Evolutionary conservation across 352 stramenopile genomes (phyloP).

Genomic region (Discostella stelligera): DNA sequence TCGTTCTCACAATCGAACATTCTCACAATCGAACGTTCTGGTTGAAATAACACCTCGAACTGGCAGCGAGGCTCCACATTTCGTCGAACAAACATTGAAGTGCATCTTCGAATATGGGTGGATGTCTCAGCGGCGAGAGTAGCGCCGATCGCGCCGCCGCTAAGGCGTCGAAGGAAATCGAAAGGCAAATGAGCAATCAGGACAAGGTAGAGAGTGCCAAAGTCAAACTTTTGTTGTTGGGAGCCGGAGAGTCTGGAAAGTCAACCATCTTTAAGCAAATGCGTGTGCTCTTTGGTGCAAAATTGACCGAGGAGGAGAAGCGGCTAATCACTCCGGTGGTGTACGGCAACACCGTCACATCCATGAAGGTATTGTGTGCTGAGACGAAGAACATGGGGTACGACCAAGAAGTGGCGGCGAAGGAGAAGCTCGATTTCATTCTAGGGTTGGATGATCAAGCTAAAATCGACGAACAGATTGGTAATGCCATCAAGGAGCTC

Average conservation of each 20-base stretch:
- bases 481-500: conserved; percentile 91
- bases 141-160: conserved; percentile 35
- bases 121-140: conserved; percentile 40
- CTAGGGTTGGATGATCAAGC: conserved; percentile 86
- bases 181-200: conserved; percentile 52
- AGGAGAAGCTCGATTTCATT: conserved; percentile 59
- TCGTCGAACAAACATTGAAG: background rate
- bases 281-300: conserved; percentile 67
- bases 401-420: conserved; percentile 52
- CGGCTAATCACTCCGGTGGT: conserved; percentile 56
- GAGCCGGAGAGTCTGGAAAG: conserved; percentile 66
- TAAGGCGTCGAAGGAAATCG: conserved; percentile 58
- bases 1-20: too few relatives aligned
- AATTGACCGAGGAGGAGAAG: conserved; percentile 61
- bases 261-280: conserved; percentile 80
- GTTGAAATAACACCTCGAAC: background rate
- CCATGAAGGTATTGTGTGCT: conserved; percentile 59
- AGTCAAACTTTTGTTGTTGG: conserved; percentile 65
- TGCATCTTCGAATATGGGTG: conserved; percentile 40
- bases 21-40: too few relatives aligned
- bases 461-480: conserved; percentile 88
- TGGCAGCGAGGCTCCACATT: background rate
- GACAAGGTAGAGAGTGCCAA: conserved; percentile 54
- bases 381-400: conserved; percentile 56
- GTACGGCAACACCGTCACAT: conserved; percentile 65